Evolutionary conservation across 2,329 filamentous ascomycete species (phyloP), one percentile per base, ranked within the genome.

Genomic region (Aureobasidium sp.): DNA sequence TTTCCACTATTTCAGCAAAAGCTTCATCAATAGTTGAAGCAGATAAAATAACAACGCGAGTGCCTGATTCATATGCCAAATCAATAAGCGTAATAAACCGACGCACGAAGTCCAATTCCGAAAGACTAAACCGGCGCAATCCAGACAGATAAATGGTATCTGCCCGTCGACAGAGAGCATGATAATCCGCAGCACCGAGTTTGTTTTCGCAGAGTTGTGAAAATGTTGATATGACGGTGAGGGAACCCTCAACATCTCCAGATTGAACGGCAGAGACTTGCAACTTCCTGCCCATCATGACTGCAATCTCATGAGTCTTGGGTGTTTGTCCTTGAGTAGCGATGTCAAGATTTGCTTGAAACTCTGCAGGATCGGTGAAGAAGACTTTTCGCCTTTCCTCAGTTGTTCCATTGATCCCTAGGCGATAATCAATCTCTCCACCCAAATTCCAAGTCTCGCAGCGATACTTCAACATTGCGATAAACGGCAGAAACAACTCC

Each of bases 371-470:
- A 45, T 67, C 63, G 3, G 59, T 62, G 41, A 68, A 65, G 49
- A 69, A 66, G 11, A 64, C 66, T 54, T 66, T 62, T n/a, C 62
- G 53, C 70, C 37, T 67, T 69, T 62, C 84, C 80, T 59, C n/a
- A n/a, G n/a, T n/a, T n/a, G n/a, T n/a, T n/a, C n/a, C n/a, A n/a
- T n/a, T n/a, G n/a, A n/a, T n/a, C n/a, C n/a, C n/a, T n/a, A n/a
- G n/a, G n/a, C n/a, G n/a, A 64, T 78, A 92, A 69, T 92, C 89
- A 58, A 78, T 82, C 2, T 79, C 80, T 1, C 87, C 86, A 65
- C 89, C 87, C 81, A 92, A 89, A 69, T 90, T 85, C 87, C 87
- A 91, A 61, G 91, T 85, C 68, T 91, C 88, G 69, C 88, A 91
- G 58, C 88, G 78, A 8, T 86, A 85, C 69, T 87, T 87, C 39